These are phyloP conservation scores for Cyclotella cryptica DNA, from an alignment of 108 stramenopile species.

Conservation along the genomic window DNA sequence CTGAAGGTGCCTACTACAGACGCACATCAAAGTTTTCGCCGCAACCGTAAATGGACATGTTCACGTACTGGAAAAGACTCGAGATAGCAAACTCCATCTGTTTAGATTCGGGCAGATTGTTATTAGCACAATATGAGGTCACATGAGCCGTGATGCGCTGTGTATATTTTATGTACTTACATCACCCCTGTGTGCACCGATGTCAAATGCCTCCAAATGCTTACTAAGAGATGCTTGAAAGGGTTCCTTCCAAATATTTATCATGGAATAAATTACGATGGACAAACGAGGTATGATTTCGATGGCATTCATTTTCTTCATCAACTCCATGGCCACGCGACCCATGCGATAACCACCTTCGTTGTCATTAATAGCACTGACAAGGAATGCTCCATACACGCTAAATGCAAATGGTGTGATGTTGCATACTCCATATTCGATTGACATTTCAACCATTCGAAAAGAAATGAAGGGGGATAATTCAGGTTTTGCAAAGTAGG, in stretches of 20 bases:
- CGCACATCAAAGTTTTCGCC: constrained; percentile 24
- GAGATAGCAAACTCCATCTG: constrained; percentile 34
- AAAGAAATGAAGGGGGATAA: constrained; percentile 42
- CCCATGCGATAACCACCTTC: constrained; percentile 62
- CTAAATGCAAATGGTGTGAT: constrained; percentile 43
- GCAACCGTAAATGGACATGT: constrained; percentile 20
- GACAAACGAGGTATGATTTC: constrained; percentile 41
- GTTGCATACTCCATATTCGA: constrained; percentile 31
- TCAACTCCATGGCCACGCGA: constrained; percentile 50
- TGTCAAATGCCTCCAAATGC: constrained; percentile 36
- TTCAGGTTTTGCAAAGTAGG: constrained; percentile 21
- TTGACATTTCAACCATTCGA: constrained; percentile 54
- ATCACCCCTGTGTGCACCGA: constrained; percentile 21
- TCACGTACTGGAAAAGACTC: constrained; percentile 21
- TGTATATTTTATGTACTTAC: not conserved
- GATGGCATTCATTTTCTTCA: constrained; percentile 21
- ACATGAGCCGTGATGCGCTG: not conserved
- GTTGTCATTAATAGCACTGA: constrained; percentile 37
- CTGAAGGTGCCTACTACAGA: not conserved
- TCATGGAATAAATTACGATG: constrained; percentile 33
- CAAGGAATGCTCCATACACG: constrained; percentile 48
- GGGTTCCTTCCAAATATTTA: constrained; percentile 44
- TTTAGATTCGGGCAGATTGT: not conserved
- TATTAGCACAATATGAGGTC: not conserved
- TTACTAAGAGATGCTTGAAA: constrained; percentile 35